phyloP scores from a whole-genome alignment of 768 basidiomycete genomes.

The Tylopilus balloui region DNA sequence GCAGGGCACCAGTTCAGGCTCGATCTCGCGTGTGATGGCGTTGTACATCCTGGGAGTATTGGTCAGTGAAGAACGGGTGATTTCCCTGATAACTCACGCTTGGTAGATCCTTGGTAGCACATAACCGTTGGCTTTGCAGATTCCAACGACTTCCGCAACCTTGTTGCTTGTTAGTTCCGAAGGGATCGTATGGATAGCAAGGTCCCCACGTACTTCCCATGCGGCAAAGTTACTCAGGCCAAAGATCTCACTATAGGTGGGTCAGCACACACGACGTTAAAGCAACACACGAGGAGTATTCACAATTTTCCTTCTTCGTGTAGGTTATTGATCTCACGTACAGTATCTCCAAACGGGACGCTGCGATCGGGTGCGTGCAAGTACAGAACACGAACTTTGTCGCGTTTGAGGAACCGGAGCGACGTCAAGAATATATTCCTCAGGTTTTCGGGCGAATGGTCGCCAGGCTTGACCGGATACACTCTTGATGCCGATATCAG shows the following conservation, averaged over 20 bases:
- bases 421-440: conserved; percentile 45
- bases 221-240: conserved; percentile 58
- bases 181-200: background rate
- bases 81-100: conserved; percentile 34
- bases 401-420: conserved; percentile 39
- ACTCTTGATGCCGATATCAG: conserved; percentile 30
- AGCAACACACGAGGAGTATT: conserved; percentile 7
- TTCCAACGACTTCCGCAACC: conserved; percentile 57
- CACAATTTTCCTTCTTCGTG: conserved; percentile 57
- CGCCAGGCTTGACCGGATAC: conserved; percentile 39
- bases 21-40: conserved; percentile 44
- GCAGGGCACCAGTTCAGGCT: conserved; percentile 50
- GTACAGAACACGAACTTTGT: conserved; percentile 50
- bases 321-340: conserved; percentile 49
- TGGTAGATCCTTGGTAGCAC: conserved; percentile 54
- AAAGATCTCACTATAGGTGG: conserved; percentile 43
- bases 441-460: conserved; percentile 38
- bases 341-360: conserved; percentile 53
- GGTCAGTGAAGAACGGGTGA: background rate
- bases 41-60: conserved; percentile 38
- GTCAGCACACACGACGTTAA: background rate
- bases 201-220: conserved; percentile 42
- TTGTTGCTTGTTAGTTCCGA: conserved; percentile 11
- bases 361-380: conserved; percentile 58
- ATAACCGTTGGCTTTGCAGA: conserved; percentile 51